Conservation (phyloP, 192 early-diverging fungal genomes). For the Entophlyctis luteolus region DNA sequence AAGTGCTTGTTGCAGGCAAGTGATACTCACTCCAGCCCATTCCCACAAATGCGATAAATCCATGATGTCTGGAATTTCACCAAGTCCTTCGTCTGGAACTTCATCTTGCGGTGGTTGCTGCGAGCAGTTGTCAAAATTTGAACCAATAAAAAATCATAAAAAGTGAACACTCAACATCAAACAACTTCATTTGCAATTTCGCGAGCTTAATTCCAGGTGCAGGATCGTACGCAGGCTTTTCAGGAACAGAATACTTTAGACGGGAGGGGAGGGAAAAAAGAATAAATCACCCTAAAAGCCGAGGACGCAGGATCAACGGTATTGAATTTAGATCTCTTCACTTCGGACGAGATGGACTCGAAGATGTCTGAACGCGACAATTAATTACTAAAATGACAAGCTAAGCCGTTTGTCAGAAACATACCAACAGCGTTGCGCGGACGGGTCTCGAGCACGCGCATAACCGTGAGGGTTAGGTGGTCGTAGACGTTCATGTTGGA, state of each 20-base stretch:
- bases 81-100: conserved; percentile 36
- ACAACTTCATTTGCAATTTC: conserved; percentile 38
- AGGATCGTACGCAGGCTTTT: conserved; percentile 20
- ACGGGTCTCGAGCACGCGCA: conserved; percentile 46
- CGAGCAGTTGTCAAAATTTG: neutral
- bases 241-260: neutral
- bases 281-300: conserved; percentile 26
- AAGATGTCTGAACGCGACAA: conserved; percentile 37
- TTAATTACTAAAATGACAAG: too few relatives aligned
- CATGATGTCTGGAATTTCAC: conserved; percentile 61
- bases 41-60: conserved; percentile 54
- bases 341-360: conserved; percentile 41
- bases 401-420: too few relatives aligned
- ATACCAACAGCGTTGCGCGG: conserved; percentile 43
- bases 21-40: conserved; percentile 53
- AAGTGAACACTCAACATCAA: conserved; percentile 25
- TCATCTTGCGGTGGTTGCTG: conserved; percentile 36
- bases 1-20: conserved; percentile 3
- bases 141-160: conserved; percentile 2
- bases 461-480: conserved; percentile 45
- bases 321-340: conserved; percentile 39
- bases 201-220: conserved; percentile 15
- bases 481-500: conserved; percentile 45
- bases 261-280: conserved; percentile 4
- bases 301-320: conserved; percentile 30